Percentiles rank a stretch among this genome's conserved stretches.
Conservation (phyloP, 2,329 filamentous ascomycete species). For the Emergomyces orientalis region DNA sequence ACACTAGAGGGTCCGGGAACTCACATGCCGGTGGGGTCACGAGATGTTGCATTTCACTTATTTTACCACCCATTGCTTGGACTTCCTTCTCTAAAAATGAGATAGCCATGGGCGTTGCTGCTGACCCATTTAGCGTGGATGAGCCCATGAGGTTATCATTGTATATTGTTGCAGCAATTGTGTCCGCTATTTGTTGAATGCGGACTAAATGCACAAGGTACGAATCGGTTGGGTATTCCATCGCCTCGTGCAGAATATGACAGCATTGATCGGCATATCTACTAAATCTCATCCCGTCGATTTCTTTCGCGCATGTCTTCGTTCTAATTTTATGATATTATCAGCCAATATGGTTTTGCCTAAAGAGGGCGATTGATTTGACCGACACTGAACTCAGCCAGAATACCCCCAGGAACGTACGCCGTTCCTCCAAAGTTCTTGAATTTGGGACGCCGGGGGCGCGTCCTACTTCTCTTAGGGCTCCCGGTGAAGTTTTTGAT, state of each 20-base stretch:
- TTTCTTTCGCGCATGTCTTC: not conserved
- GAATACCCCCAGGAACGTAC: not conserved
- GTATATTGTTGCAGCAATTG: not conserved
- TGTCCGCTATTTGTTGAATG: not conserved
- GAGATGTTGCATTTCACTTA: not conserved
- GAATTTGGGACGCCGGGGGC: not conserved
- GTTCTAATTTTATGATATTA: not conserved
- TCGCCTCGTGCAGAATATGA: not conserved
- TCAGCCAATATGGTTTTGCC: not conserved
- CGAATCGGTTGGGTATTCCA: not conserved
- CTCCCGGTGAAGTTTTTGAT: not conserved
- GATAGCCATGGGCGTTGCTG: not conserved
- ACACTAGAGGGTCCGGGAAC: not conserved
- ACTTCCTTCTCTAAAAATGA: not conserved
- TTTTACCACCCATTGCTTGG: not conserved
- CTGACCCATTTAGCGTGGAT: not conserved
- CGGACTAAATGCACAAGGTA: slow-evolving; percentile 2
- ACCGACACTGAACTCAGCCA: slow-evolving; percentile 2
- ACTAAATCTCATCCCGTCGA: not conserved
- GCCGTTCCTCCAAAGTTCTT: slow-evolving; percentile 1
- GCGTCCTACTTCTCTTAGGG: not conserved
- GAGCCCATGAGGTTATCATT: not conserved
- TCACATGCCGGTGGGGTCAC: slow-evolving; percentile 1
- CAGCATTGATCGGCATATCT: slow-evolving; percentile 1
- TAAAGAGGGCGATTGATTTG: not conserved